Percentiles rank a stretch among this genome's conserved stretches.
phyloP scores from a whole-genome alignment of 148 eudicot genomes.

The Arbutus unedo region DNA sequence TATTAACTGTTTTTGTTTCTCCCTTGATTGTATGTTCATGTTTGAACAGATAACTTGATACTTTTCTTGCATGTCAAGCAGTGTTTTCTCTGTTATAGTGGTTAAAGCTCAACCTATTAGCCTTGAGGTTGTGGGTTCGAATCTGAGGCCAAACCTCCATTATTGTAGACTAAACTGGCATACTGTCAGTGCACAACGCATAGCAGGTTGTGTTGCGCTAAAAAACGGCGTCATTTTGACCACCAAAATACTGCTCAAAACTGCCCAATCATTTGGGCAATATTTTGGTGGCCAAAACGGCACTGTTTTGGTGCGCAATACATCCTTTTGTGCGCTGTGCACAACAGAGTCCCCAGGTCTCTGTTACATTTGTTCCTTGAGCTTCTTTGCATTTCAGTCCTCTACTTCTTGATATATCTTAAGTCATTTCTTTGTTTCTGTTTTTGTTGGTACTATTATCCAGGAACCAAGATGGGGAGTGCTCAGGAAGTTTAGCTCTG shows the following conservation, averaged over 20 bases:
- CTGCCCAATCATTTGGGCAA: no score
- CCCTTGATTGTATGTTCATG: not conserved
- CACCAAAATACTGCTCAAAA: no score
- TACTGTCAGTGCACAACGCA: no score
- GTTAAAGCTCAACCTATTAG: no score
- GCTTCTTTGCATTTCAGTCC: not conserved
- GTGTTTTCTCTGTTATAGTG: no score
- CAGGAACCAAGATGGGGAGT: not conserved
- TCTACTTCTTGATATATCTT: not conserved
- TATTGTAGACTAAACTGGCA: no score
- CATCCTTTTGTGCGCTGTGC: no score
- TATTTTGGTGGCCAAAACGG: no score
- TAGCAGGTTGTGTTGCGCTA: no score
- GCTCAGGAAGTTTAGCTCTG: not conserved
- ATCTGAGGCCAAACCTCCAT: no score
- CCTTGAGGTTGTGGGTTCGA: not conserved
- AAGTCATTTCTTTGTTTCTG: not conserved
- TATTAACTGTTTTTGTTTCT: not conserved
- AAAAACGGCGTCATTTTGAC: not conserved
- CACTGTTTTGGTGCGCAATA: no score
- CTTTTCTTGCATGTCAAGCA: not conserved
- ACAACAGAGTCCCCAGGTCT: no score
- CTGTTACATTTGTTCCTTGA: not conserved
- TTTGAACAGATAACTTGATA: not conserved
- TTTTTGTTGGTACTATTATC: not conserved